Base-by-base conservation (phyloP, 2,329 filamentous ascomycete species). In the Ilyonectria sp. region DNA sequence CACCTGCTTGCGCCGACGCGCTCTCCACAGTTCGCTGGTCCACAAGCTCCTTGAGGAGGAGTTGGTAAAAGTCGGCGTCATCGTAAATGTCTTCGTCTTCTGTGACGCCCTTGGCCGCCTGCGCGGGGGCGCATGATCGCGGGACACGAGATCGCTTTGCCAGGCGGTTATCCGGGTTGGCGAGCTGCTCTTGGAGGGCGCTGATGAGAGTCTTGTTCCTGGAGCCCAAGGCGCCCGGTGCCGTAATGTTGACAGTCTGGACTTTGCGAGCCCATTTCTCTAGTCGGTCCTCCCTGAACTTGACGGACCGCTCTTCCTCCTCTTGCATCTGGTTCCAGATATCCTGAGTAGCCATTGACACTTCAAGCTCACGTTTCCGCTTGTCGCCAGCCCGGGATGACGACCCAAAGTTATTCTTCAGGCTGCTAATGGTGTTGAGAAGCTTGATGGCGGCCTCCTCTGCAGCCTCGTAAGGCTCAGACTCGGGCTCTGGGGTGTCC, bases 51-150 rank as follows among this genome's bases (percentile, higher is more conserved):
- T 97, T 97, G 31, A 99, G 89, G 2, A 99, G 88, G 15, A 96
- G 85, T 79, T 97, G 94, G 82, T 99, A 99, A 80, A 98, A 98
- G 78, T 97, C 91, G 11, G 93, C 94, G 75, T 99, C 96, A 78
- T 98, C 95, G 83, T 96, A 99, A 73, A 97, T 90, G 21, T 85
- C 82, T 1, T 80, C 79, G 75, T 91, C 90, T 72, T 91, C 87
- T 10, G 83, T 81, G 26, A 90, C 76, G 76, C 89, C 88, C 70
- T 82, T 83, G 33, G 86, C 86, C 0, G 87, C 86, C 74, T 95
- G 93, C 0, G 89, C 82, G 0, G 93, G 93, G 0, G 93, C 93
- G 75, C 93, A 95, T 1, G 93, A 94, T 21, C 93, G 90, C 13
- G 93, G 91, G 0, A 90, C 90, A 50, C 88, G 89, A 0, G 92